Evolutionary conservation across 257 asterid genomes (phyloP).

Genomic region (Hygrophila difformis): DNA sequence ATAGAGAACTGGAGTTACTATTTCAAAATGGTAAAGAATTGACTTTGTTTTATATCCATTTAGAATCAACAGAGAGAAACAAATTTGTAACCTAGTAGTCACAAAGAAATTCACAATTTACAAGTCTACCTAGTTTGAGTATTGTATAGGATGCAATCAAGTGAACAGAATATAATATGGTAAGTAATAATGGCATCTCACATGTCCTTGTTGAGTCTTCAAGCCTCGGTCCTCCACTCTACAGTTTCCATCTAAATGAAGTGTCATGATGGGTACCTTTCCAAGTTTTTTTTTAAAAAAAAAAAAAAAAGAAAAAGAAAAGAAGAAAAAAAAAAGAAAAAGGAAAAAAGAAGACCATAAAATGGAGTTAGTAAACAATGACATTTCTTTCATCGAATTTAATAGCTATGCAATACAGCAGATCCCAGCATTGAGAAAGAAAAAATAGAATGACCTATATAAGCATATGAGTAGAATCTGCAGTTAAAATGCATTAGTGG

Average conservation of each 20-base stretch:
- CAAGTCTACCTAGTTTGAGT: not conserved
- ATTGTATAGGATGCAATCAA: not conserved
- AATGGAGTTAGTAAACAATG: too few species aligned
- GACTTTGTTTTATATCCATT: not conserved
- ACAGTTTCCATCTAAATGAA: conserved; percentile 87
- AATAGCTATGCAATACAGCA: too few species aligned
- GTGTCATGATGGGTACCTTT: conserved; percentile 91
- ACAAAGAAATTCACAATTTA: too few species aligned
- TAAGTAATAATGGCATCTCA: conserved; percentile 29
- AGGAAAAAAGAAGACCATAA: too few species aligned
- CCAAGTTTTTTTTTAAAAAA: not conserved
- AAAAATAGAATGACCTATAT: not conserved
- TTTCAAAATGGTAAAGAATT: not conserved
- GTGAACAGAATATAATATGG: not conserved
- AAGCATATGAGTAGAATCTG: not conserved
- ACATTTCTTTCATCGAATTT: too few species aligned
- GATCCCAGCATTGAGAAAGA: too few species aligned
- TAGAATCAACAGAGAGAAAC: conserved; percentile 1
- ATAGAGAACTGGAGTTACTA: conserved; percentile 4
- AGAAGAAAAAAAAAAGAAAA: too few species aligned
- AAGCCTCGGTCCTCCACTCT: conserved; percentile 97
- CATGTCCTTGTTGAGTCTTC: conserved; percentile 99
- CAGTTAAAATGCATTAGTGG: conserved; percentile 3
- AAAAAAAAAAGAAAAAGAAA: too few species aligned
- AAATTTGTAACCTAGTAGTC: not conserved